These are phyloP conservation scores for Leucocoprinus birnbaumii DNA, from an alignment of 768 basidiomycete species.

Conservation along the genomic window DNA sequence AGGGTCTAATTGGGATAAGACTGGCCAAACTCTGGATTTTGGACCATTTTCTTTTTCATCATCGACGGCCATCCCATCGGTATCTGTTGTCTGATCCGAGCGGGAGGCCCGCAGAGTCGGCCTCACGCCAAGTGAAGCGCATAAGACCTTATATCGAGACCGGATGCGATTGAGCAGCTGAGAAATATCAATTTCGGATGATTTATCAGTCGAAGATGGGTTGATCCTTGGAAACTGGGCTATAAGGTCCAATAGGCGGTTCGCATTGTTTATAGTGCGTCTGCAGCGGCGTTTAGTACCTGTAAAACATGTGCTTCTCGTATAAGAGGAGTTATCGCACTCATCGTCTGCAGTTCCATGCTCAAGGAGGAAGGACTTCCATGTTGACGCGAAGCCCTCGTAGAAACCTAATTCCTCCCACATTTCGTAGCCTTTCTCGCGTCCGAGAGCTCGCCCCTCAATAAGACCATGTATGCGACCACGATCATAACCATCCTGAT, in stretches of 20 bases:
- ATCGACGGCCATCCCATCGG: constrained; percentile 7
- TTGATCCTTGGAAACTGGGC: constrained; percentile 76
- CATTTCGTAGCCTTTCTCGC: constrained; percentile 90
- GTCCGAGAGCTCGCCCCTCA: constrained; percentile 86
- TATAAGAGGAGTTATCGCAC: constrained; percentile 29
- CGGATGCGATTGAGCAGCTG: constrained; percentile 81
- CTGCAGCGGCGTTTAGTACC: constrained; percentile 26
- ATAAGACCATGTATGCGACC: constrained; percentile 88
- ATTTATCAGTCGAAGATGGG: constrained; percentile 44
- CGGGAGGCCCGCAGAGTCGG: constrained; percentile 36
- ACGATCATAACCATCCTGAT: constrained; percentile 75
- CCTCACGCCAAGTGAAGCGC: constrained; percentile 72
- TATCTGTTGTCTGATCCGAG: constrained; percentile 8
- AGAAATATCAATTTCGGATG: constrained; percentile 63
- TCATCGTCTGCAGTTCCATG: constrained; percentile 39
- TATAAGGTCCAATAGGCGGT: constrained; percentile 68
- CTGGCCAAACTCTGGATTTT: constrained; percentile 17
- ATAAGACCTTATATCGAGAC: constrained; percentile 84
- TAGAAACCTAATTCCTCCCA: constrained; percentile 98
- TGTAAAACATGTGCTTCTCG: too few species aligned
- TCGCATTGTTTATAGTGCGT: constrained; percentile 60
- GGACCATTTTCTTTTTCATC: not conserved
- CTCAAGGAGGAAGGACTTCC: constrained; percentile 50
- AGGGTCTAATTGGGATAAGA: constrained; percentile 21
- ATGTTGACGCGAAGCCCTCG: constrained; percentile 78